Base-by-base conservation (phyloP, 768 basidiomycete species). In the Amanita rubescens region DNA sequence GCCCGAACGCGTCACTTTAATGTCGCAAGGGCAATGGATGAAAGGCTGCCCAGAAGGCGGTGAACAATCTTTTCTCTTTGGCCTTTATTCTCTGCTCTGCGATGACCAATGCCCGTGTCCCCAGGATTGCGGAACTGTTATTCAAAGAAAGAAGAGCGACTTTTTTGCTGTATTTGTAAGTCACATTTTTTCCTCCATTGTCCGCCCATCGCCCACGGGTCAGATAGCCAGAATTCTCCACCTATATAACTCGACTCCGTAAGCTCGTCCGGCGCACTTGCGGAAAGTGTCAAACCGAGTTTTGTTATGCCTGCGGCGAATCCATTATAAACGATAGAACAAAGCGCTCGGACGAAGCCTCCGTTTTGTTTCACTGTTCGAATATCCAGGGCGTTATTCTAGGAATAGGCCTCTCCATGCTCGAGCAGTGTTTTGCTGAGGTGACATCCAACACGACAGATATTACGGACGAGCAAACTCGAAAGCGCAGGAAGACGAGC, bases 1-100 rank as follows among this genome's bases (percentile, higher is more conserved):
- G 19, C 68, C 67, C 37, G 77, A 81, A 53, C 67, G 68, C 15
- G 74, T 82, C 30, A 80, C 80, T 58, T 70, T 94, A 37, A 82
- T 95, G 79, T 84, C 84, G 19, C 88, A 90, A 67, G 90, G 90
- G 24, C 85, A 94, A 63, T 96, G 92, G 92, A 96, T 96, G 94
- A 90, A 89, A 65, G 94, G 94, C 17, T 96, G 94, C 68, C 93
- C 94, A 0, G 93, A 95, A 66, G 90, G 89, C 49, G 84, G 85
- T 62, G 93, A 96, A 66, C 93, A 96, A 63, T 82, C 81, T 55
- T 88, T 87, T 69, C 73, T 96, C 49, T 96, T 96, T 69, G 79
- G 83, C 58, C 77, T 93, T 27, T 94, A 93, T 66, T 79, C 83
- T 44, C 78, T 87, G 58, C 75, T 94, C 49, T 78, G 75, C 59